phyloP scores from a whole-genome alignment of 2,329 filamentous ascomycete species.

The Fusarium torulosum region DNA sequence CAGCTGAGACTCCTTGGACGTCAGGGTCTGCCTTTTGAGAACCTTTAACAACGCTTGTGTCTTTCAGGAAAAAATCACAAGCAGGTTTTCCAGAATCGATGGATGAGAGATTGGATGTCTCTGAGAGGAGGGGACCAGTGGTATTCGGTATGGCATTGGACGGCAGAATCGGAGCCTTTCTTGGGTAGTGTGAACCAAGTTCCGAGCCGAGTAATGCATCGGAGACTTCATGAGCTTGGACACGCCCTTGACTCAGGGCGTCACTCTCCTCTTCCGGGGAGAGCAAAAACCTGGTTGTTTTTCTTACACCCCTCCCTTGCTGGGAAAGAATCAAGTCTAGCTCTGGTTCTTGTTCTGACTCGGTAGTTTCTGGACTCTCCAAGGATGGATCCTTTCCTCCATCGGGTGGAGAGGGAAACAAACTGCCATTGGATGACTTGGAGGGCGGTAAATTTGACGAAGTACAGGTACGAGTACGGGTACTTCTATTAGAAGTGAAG shows the following conservation, averaged over 20 bases:
- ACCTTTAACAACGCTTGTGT: neutral
- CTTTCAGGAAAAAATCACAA: neutral
- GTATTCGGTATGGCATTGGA: neutral
- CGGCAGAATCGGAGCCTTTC: too few species aligned
- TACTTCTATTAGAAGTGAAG: neutral
- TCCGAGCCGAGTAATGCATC: neutral
- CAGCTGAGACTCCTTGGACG: neutral
- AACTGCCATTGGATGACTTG: neutral
- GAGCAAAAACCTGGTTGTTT: neutral
- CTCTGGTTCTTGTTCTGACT: neutral
- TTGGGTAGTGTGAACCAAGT: neutral
- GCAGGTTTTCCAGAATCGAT: neutral
- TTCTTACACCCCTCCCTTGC: slow-evolving; percentile 5
- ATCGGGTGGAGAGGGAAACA: neutral
- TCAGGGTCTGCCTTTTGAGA: neutral
- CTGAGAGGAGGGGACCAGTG: neutral
- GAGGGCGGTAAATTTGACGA: neutral
- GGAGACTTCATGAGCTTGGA: neutral
- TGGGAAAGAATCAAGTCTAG: neutral
- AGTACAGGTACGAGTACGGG: neutral
- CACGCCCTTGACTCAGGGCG: slow-evolving; percentile 1
- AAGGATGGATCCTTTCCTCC: neutral
- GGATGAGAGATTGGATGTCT: neutral
- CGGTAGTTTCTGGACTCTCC: neutral
- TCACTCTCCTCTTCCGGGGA: slow-evolving; percentile 1